Conservation (phyloP, 257 asterid genomes). For the Solanum chmielewskii region DNA sequence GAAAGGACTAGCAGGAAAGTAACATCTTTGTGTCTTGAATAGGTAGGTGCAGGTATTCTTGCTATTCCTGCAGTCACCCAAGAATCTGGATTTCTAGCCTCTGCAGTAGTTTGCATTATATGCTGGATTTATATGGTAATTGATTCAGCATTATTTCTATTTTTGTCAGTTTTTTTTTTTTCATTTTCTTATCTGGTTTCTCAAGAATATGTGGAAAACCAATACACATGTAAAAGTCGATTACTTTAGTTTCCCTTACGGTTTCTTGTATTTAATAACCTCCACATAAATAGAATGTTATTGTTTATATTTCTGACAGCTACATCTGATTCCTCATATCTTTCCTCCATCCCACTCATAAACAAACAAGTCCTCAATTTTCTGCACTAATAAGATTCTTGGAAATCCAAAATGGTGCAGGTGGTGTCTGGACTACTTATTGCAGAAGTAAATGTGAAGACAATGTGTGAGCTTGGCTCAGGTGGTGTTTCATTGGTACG, state of each 20-base stretch:
- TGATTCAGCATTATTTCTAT: not conserved
- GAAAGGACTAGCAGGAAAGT: not conserved
- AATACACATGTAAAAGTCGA: not conserved
- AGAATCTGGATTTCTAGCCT: conserved; percentile 86
- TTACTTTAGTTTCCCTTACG: not conserved
- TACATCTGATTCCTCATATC: not conserved
- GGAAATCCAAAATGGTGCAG: conserved; percentile 29
- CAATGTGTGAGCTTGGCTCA: conserved; percentile 91
- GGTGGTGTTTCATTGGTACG: conserved; percentile 94
- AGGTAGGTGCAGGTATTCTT: conserved; percentile 93
- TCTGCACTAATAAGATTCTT: not conserved
- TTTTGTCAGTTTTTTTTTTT: not conserved
- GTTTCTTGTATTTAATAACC: not conserved
- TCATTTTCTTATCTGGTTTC: not conserved
- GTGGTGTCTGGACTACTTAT: conserved; percentile 79
- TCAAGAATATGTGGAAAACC: not conserved
- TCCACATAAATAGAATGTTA: not conserved
- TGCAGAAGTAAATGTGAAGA: conserved; percentile 96
- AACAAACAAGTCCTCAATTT: not conserved
- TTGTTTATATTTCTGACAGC: not conserved
- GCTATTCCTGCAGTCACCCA: conserved; percentile 96
- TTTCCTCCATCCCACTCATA: not conserved
- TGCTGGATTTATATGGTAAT: conserved; percentile 90
- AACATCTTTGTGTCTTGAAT: not conserved
- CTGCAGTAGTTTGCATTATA: conserved; percentile 55